Evolutionary conservation across 2,329 filamentous ascomycete genomes (phyloP), one percentile per base, ranked within the genome.

Genomic region (Hymenoscyphus linearis): DNA sequence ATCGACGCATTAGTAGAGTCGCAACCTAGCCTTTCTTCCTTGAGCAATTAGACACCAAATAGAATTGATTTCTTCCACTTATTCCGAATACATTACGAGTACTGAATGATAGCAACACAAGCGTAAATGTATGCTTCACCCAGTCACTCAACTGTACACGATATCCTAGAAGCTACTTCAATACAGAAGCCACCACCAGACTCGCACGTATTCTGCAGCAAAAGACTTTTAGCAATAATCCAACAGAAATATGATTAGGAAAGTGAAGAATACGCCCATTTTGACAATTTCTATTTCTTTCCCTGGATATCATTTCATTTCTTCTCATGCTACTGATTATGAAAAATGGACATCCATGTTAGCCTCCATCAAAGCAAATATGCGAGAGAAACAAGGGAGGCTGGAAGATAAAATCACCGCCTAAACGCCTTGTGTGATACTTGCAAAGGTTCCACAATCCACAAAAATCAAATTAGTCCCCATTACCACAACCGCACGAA

Each of bases 311-410:
- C 61, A 59, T 60, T 57, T 57, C 52, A 40, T 59, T 58, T 59
- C 57, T 50, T 59, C 27, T 34, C 52, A 53, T 27, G n/a, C 52
- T 31, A 31, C 62, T 57, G 64, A 66, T 67, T 67, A 58, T 58
- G 57, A 59, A 37, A 59, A 63, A 57, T 40, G 55, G 63, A 26
- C 62, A 27, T 64, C 63, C 62, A 71, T 67, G 76, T 80, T 79
- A 80, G 78, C 77, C 71, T 77, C 75, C 73, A 71, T 75, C 68
- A 70, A 63, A 59, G 61, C 53, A 40, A 34, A 35, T 62, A 44
- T 62, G 60, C 59, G 62, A 64, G 60, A 59, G 22, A 64, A 62
- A 60, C 55, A 57, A 57, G 58, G 34, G 55, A 52, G 27, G 16
- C 44, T 25, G 53, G 60, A 65, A 64, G 64, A 57, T 58, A 64